These are phyloP conservation scores for Calocera cornea DNA, from an alignment of 768 basidiomycete genomes.

Conservation along the genomic window DNA sequence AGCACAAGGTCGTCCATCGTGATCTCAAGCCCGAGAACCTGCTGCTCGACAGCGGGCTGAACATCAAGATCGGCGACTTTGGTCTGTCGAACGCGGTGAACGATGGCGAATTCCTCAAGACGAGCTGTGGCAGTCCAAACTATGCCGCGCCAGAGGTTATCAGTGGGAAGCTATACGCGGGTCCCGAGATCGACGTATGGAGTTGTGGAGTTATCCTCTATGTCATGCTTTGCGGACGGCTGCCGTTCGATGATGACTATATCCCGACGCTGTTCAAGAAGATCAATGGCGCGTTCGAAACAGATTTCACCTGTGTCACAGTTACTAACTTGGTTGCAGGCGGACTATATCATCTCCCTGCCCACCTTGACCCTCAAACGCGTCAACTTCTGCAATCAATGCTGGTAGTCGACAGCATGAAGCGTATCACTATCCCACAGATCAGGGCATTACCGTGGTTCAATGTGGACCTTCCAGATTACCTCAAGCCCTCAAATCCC, in stretches of 20 bases:
- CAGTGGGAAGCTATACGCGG: constrained; percentile 84
- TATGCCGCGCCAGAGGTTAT: constrained; percentile 99
- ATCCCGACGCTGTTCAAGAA: constrained; percentile 87
- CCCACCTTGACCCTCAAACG: constrained; percentile 66
- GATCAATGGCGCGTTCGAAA: constrained; percentile 50
- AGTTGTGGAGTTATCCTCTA: constrained; percentile 97
- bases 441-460: constrained; percentile 88
- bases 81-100: constrained; percentile 91
- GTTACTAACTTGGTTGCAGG: constrained; percentile 33
- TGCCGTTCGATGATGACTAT: constrained; percentile 97
- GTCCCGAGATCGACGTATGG: constrained; percentile 98
- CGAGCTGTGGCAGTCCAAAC: constrained; percentile 95
- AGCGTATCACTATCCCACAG: constrained; percentile 84
- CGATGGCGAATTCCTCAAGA: constrained; percentile 93
- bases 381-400: constrained; percentile 68
- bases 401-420: constrained; percentile 88
- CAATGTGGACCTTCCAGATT: constrained; percentile 67
- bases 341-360: constrained; percentile 75
- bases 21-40: constrained; percentile 98
- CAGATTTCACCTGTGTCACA: neutral
- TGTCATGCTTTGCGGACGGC: constrained; percentile 87
- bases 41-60: constrained; percentile 66
- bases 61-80: constrained; percentile 98
- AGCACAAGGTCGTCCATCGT: constrained; percentile 92
- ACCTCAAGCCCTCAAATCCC: constrained; percentile 66